These are phyloP conservation scores for Lasiosphaeria miniovina DNA, from an alignment of 495 filamentous ascomycete species.

Conservation along the genomic window DNA sequence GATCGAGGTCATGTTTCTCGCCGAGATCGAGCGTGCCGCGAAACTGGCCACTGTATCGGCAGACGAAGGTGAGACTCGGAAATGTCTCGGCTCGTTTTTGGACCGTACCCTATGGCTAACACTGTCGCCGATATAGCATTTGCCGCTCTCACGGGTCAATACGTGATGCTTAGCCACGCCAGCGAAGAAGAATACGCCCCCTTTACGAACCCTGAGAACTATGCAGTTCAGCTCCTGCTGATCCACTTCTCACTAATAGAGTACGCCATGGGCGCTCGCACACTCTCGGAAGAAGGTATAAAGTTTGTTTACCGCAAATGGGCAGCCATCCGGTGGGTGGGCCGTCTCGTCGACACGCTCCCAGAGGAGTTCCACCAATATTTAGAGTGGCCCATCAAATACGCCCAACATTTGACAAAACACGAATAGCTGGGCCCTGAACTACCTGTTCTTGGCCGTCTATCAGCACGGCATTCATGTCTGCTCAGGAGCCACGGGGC, in stretches of 20 bases:
- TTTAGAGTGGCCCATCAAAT: constrained; percentile 21
- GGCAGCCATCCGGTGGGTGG: constrained; percentile 19
- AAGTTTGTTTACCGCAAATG: constrained; percentile 22
- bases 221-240: constrained; percentile 43
- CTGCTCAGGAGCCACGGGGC: no score
- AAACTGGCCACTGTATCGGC: constrained; percentile 19
- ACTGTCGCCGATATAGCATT: constrained; percentile 20
- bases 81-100: background rate
- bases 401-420: no score
- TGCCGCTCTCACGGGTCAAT: constrained; percentile 17
- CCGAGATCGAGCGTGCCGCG: constrained; percentile 23
- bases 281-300: constrained; percentile 9
- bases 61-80: constrained; percentile 21
- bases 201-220: constrained; percentile 44
- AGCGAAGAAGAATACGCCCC: constrained; percentile 42
- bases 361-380: constrained; percentile 19
- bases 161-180: constrained; percentile 15
- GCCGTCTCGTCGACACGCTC: constrained; percentile 13
- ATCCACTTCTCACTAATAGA: constrained; percentile 47
- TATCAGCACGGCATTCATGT: no score
- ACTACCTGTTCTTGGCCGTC: no score
- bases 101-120: background rate
- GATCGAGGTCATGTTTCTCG: constrained; percentile 25
- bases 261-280: constrained; percentile 23
- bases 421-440: no score